Conservation (phyloP, 352 stramenopile genomes). For the Phytophthora fragariae region DNA sequence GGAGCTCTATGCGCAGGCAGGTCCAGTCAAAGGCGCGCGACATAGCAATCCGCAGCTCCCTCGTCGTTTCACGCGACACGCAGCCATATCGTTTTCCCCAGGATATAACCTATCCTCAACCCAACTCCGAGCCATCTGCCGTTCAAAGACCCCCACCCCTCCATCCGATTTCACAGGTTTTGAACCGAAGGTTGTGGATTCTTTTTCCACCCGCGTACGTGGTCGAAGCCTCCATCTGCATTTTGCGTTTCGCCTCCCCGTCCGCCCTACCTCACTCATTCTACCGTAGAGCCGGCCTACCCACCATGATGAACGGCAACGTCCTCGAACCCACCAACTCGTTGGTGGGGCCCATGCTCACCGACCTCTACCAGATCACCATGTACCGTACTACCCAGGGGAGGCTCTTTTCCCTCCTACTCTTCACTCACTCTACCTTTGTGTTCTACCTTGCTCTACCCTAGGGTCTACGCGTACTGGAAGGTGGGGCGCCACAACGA, state of each 20-base stretch:
- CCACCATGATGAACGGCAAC: slow-evolving; percentile 43
- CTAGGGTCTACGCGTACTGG: slow-evolving; percentile 99
- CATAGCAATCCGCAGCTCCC: not conserved
- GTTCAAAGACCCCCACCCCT: too few species aligned
- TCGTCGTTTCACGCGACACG: not conserved
- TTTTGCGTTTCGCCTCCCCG: slow-evolving; percentile 1
- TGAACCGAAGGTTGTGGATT: not conserved
- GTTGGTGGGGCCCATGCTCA: slow-evolving; percentile 96
- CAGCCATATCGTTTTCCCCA: not conserved
- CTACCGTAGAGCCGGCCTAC: slow-evolving; percentile 1
- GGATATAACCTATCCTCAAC: not conserved
- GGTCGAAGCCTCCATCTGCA: not conserved
- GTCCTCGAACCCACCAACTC: slow-evolving; percentile 91
- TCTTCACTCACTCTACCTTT: too few species aligned
- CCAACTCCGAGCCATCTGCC: not conserved
- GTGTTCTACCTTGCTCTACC: too few species aligned
- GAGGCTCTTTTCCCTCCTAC: slow-evolving; percentile 2
- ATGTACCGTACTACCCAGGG: slow-evolving; percentile 53
- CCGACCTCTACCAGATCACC: slow-evolving; percentile 98
- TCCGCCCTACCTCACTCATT: not conserved
- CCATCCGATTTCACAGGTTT: not conserved
- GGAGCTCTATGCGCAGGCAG: not conserved
- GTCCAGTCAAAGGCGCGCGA: not conserved
- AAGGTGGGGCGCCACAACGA: slow-evolving; percentile 95
- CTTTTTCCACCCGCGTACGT: not conserved